Conservation (phyloP, 2,329 filamentous ascomycete genomes). For the Stagonosporopsis vannaccii region DNA sequence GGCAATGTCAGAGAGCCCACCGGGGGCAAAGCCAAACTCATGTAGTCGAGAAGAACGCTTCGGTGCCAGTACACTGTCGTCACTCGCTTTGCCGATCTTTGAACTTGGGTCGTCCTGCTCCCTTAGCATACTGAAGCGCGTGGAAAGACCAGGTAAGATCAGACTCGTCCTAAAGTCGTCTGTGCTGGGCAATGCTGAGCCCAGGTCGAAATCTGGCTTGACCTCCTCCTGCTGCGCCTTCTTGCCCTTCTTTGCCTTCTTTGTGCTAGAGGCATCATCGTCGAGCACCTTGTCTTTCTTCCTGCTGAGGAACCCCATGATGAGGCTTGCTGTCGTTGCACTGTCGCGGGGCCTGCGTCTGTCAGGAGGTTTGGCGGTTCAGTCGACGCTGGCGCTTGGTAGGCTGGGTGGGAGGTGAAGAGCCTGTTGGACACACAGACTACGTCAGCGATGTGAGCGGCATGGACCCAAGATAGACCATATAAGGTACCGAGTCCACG, state of each 20-base stretch:
- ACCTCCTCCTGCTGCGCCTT: conserved; percentile 59
- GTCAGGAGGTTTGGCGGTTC: too few species aligned
- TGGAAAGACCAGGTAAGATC: conserved; percentile 92
- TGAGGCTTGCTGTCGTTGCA: too few species aligned
- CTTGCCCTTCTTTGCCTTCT: conserved; percentile 57
- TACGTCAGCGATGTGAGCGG: conserved; percentile 25
- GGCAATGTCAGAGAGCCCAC: conserved; percentile 79
- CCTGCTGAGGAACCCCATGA: conserved; percentile 81
- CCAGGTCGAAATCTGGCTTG: conserved; percentile 75
- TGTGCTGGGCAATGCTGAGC: conserved; percentile 75
- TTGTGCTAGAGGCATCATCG: conserved; percentile 37
- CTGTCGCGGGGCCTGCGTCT: too few species aligned
- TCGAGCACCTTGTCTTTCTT: conserved; percentile 62
- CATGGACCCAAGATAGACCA: conserved; percentile 18
- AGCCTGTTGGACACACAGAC: conserved; percentile 23
- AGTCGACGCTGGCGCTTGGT: conserved; percentile 20
- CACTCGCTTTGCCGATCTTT: conserved; percentile 90
- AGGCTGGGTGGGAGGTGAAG: conserved; percentile 13
- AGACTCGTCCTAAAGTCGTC: conserved; percentile 96
- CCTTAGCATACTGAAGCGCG: conserved; percentile 93
- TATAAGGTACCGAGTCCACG: neutral
- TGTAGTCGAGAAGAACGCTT: conserved; percentile 80
- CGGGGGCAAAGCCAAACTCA: conserved; percentile 71
- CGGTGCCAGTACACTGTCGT: conserved; percentile 88
- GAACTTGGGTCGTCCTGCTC: conserved; percentile 93